These are phyloP conservation scores for Capsicum baccatum DNA, from an alignment of 257 asterid genomes.

Conservation along the genomic window DNA sequence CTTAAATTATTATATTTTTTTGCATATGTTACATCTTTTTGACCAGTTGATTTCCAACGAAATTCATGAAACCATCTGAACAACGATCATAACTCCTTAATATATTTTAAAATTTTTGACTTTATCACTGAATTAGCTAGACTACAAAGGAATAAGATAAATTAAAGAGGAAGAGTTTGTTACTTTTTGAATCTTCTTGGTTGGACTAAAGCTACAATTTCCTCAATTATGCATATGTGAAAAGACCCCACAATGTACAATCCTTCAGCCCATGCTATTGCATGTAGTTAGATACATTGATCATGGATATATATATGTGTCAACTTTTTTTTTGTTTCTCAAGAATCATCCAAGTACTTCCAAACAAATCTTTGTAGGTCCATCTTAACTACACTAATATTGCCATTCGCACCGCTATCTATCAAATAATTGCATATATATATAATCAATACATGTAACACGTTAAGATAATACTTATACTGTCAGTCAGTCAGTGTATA, in stretches of 20 bases:
- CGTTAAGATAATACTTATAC: neutral
- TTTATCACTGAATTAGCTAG: too few species aligned
- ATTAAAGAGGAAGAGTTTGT: neutral
- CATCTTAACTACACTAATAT: neutral
- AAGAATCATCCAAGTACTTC: neutral
- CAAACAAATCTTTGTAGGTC: conserved; percentile 18
- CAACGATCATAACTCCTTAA: too few species aligned
- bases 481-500: neutral
- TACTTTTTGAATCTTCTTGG: neutral
- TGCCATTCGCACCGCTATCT: neutral
- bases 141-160: neutral
- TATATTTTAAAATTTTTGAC: too few species aligned
- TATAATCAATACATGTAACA: neutral
- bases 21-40: neutral
- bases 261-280: neutral
- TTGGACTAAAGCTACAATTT: neutral
- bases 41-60: too few species aligned
- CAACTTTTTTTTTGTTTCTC: neutral
- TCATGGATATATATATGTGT: neutral
- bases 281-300: neutral
- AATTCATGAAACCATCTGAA: too few species aligned
- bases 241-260: conserved; percentile 16
- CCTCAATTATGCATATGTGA: conserved; percentile 21
- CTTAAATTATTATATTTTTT: neutral
- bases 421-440: neutral